These are phyloP conservation scores for Saccharomyces eubayanus DNA, from an alignment of 805 yeast species.

Conservation along the genomic window DNA sequence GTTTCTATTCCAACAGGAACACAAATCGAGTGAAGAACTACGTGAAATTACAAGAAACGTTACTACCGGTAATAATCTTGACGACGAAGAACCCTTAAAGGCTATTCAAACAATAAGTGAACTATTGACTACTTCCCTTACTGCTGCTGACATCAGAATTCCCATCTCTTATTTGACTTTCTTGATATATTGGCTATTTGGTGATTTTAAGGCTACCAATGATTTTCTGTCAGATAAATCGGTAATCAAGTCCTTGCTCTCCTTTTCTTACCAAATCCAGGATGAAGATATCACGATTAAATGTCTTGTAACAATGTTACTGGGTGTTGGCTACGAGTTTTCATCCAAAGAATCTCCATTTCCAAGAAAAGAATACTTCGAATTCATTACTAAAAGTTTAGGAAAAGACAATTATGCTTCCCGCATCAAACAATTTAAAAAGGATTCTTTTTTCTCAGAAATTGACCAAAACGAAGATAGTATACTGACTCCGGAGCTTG, in stretches of 20 bases:
- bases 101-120: slow-evolving; percentile 74
- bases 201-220: slow-evolving; percentile 63
- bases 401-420: slow-evolving; percentile 75
- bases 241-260: slow-evolving; percentile 56
- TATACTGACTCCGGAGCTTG: slow-evolving; percentile 46
- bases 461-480: slow-evolving; percentile 40
- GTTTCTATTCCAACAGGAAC: slow-evolving; percentile 38
- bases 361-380: slow-evolving; percentile 50
- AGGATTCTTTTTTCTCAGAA: slow-evolving; percentile 44
- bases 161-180: slow-evolving; percentile 72
- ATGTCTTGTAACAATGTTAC: slow-evolving; percentile 60
- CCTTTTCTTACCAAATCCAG: slow-evolving; percentile 48
- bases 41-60: slow-evolving; percentile 42
- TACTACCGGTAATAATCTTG: slow-evolving; percentile 32
- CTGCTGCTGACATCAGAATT: slow-evolving; percentile 60
- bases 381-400: slow-evolving; percentile 56
- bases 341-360: slow-evolving; percentile 51
- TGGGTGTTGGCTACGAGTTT: slow-evolving; percentile 80
- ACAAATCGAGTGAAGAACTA: slow-evolving; percentile 42
- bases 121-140: slow-evolving; percentile 55
- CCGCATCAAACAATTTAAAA: slow-evolving; percentile 65
- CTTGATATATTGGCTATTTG: slow-evolving; percentile 68
- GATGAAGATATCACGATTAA: slow-evolving; percentile 53
- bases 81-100: slow-evolving; percentile 51
- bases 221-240: slow-evolving; percentile 65